phyloP scores from a whole-genome alignment of 2,329 filamentous ascomycete genomes.

The Phyllosticta capitalensis region DNA sequence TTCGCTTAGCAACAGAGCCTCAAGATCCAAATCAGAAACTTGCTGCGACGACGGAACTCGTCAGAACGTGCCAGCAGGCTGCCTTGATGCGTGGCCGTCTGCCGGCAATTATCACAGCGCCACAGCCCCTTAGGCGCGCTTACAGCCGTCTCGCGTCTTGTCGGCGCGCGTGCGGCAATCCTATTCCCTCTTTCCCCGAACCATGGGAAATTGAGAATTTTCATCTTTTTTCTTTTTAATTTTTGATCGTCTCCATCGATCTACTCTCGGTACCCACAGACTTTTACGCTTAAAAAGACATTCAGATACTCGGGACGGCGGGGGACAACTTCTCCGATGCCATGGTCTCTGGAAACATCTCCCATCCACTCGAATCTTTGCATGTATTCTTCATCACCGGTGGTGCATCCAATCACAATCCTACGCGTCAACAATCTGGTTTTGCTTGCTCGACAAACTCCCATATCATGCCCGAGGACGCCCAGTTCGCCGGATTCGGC shows the following conservation, averaged over 20 bases:
- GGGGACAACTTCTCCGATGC: neutral
- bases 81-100: neutral
- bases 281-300: neutral
- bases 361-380: neutral
- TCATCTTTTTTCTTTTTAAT: neutral
- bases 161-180: neutral
- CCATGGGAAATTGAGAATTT: neutral
- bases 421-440: neutral
- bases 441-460: neutral
- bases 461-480: neutral
- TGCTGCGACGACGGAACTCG: neutral
- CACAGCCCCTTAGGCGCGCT: neutral
- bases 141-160: neutral
- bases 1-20: neutral
- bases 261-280: neutral
- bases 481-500: neutral
- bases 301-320: neutral
- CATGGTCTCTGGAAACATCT: neutral
- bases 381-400: neutral
- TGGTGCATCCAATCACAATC: neutral
- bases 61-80: neutral
- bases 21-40: neutral
- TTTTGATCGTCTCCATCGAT: neutral
- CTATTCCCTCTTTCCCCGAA: neutral
- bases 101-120: neutral